These are phyloP conservation scores for Knufia fluminis DNA, from an alignment of 2,329 filamentous ascomycete genomes.

Conservation along the genomic window DNA sequence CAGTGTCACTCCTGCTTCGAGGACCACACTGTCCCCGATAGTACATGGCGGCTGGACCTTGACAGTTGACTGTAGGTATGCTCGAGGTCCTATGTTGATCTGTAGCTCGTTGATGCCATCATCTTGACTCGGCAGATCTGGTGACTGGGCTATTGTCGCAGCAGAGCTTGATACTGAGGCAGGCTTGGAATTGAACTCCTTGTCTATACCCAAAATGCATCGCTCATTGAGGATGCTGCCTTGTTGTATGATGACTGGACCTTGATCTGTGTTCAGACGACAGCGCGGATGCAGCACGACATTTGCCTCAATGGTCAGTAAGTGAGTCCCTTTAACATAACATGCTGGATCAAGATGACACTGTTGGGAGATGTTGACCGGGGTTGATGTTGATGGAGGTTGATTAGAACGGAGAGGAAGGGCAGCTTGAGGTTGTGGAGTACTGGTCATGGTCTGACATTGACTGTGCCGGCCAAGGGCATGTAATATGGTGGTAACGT, in stretches of 20 bases:
- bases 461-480: too few relatives aligned
- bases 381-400: constrained; percentile 22
- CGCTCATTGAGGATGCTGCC: constrained; percentile 73
- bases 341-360: constrained; percentile 38
- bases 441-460: constrained; percentile 29
- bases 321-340: constrained; percentile 59
- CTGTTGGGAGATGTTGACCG: constrained; percentile 29
- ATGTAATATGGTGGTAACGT: too few relatives aligned
- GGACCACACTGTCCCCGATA: constrained; percentile 30
- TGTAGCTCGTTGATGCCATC: constrained; percentile 11
- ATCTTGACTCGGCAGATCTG: constrained; percentile 3
- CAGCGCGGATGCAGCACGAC: constrained; percentile 80
- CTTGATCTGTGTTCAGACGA: constrained; percentile 66
- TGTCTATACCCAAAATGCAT: constrained; percentile 29
- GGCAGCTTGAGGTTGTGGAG: constrained; percentile 9
- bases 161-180: not conserved
- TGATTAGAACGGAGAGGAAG: constrained; percentile 10
- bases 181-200: constrained; percentile 4
- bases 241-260: constrained; percentile 70
- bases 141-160: not conserved
- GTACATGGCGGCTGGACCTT: constrained; percentile 31
- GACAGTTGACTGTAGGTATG: constrained; percentile 25
- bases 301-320: constrained; percentile 67
- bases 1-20: constrained; percentile 39
- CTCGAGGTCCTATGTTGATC: constrained; percentile 27